These are phyloP conservation scores for Chloranthus sessilifolius DNA, from an alignment of 164 flowering plant genomes.

Conservation along the genomic window DNA sequence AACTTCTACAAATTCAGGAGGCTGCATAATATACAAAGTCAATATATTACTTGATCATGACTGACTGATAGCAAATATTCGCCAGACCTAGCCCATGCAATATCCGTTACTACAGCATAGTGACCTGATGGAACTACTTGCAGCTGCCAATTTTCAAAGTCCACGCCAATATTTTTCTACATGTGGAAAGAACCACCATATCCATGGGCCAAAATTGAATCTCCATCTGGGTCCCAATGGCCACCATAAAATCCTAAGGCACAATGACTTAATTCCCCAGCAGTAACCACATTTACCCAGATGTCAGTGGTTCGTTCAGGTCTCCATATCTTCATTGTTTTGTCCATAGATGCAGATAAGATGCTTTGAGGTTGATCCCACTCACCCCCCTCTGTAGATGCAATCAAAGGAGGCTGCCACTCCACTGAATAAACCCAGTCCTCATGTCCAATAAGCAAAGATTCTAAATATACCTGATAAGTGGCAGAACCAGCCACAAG, in stretches of 20 bases:
- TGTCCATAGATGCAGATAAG: conserved; percentile 97
- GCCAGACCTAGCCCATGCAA: conserved; percentile 72
- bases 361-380: conserved; percentile 70
- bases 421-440: conserved; percentile 98
- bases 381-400: conserved; percentile 26
- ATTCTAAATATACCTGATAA: conserved; percentile 85
- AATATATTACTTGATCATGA: conserved; percentile 78
- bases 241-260: conserved; percentile 98
- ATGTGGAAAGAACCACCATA: conserved; percentile 97
- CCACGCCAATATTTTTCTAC: conserved; percentile 76
- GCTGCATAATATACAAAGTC: not conserved
- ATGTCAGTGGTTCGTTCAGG: conserved; percentile 92
- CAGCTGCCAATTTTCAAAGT: conserved; percentile 79
- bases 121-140: conserved; percentile 97
- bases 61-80: conserved; percentile 81
- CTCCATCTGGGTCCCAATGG: conserved; percentile 80
- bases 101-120: conserved; percentile 74
- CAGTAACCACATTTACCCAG: conserved; percentile 96
- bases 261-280: conserved; percentile 95
- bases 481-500: conserved; percentile 53
- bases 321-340: conserved; percentile 99
- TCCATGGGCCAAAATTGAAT: conserved; percentile 86
- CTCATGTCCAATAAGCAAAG: conserved; percentile 92
- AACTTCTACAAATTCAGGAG: not conserved
- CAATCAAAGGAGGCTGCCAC: conserved; percentile 77